phyloP scores from a whole-genome alignment of 495 filamentous ascomycete genomes.

The Trichoderma gamsii region DNA sequence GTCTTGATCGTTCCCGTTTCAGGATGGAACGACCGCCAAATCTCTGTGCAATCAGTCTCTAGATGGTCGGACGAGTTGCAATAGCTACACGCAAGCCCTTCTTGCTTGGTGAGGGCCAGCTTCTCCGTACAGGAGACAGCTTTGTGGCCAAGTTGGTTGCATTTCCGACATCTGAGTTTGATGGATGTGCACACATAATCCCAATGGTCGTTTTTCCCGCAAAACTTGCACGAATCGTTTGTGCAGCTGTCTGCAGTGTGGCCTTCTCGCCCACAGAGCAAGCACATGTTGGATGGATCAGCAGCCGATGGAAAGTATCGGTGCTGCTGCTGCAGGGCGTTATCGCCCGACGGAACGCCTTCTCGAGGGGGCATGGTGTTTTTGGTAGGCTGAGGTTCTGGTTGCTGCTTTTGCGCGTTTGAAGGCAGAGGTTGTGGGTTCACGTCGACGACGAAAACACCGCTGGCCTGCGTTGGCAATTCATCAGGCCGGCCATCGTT shows the following conservation, averaged over 20 bases:
- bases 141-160: constrained; percentile 35
- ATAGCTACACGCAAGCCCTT: constrained; percentile 32
- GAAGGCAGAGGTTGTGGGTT: not conserved
- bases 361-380: not conserved
- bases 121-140: constrained; percentile 29
- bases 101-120: constrained; percentile 26
- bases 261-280: constrained; percentile 32
- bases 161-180: constrained; percentile 32
- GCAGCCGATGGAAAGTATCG: constrained; percentile 36
- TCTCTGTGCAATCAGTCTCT: constrained; percentile 29
- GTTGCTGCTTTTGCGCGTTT: not conserved
- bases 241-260: constrained; percentile 32
- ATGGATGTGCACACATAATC: constrained; percentile 31
- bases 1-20: constrained; percentile 23
- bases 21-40: constrained; percentile 34
- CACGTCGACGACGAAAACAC: not conserved
- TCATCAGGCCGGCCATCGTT: not conserved
- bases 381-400: not conserved
- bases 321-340: constrained; percentile 25
- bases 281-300: constrained; percentile 28
- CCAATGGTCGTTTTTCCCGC: constrained; percentile 27
- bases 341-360: constrained; percentile 14
- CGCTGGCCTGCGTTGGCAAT: not conserved
- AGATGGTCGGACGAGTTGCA: constrained; percentile 30
- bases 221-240: constrained; percentile 30